Evolutionary conservation across 202 grass and related monocot species (phyloP).

Genomic region (Hordeum pubiflorum): DNA sequence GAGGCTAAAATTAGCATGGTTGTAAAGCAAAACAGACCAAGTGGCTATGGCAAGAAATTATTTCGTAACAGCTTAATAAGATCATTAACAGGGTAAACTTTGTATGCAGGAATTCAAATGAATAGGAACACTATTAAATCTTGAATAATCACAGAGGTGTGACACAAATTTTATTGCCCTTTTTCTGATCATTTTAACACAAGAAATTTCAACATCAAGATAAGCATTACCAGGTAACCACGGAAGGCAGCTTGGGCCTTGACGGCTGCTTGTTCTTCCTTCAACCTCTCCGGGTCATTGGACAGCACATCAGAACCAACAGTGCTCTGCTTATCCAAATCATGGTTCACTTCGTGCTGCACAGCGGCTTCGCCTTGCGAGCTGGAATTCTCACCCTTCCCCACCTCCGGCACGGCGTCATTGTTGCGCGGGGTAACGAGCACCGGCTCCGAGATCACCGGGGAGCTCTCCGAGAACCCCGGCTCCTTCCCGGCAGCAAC

Average conservation of each 20-base stretch:
- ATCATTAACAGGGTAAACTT: background rate
- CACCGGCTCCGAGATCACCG: conserved; percentile 78
- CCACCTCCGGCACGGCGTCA: conserved; percentile 22
- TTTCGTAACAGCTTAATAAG: background rate
- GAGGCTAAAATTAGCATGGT: background rate
- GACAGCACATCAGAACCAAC: conserved; percentile 7
- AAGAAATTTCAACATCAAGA: background rate
- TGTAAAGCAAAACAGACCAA: background rate
- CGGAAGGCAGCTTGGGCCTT: conserved; percentile 82
- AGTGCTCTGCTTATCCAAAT: conserved; percentile 32
- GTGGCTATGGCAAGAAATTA: background rate
- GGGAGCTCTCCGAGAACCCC: conserved; percentile 42
- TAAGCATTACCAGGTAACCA: conserved; percentile 66
- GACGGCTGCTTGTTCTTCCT: conserved; percentile 63
- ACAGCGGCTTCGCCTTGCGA: conserved; percentile 28
- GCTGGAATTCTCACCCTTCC: conserved; percentile 39
- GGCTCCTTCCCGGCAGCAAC: conserved; percentile 23
- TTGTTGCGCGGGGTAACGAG: conserved; percentile 47
- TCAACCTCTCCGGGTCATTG: conserved; percentile 26
- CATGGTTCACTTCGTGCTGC: conserved; percentile 18
- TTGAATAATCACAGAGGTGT: background rate
- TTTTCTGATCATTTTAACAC: background rate
- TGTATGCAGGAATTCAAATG: background rate
- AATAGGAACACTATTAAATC: background rate
- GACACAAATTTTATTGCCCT: background rate